These are phyloP conservation scores for Neurospora crassa DNA, from an alignment of 2,329 filamentous ascomycete genomes.

Conservation along the genomic window DNA sequence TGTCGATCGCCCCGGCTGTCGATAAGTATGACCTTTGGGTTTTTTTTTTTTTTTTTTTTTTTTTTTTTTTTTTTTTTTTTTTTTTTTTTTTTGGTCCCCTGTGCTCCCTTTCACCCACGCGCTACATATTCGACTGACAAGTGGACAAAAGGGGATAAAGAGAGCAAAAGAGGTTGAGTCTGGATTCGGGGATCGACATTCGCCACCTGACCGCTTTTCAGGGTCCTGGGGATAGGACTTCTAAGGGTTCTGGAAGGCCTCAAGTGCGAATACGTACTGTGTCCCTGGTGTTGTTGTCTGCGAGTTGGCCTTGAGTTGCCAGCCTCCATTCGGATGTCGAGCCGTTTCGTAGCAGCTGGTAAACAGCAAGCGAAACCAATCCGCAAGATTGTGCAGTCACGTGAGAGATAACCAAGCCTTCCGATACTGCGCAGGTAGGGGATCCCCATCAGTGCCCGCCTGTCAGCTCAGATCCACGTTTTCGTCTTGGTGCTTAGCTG, in stretches of 20 bases:
- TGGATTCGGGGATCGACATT: not conserved
- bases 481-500: not conserved
- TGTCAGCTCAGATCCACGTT: not conserved
- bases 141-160: not conserved
- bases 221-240: not conserved
- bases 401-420: not conserved
- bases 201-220: not conserved
- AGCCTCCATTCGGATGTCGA: not conserved
- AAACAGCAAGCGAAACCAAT: not conserved
- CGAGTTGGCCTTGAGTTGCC: not conserved
- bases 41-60: not conserved
- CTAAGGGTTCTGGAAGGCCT: not conserved
- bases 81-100: not conserved
- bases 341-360: not conserved
- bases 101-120: not conserved
- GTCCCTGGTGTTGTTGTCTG: not conserved
- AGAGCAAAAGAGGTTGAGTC: not conserved
- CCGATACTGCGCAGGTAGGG: not conserved
- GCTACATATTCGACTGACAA: not conserved
- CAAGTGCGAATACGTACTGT: not conserved
- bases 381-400: not conserved
- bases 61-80: not conserved
- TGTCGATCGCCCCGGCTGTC: not conserved
- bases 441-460: not conserved
- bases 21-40: not conserved